Evolutionary conservation across 805 yeast species (phyloP).

Genomic region (Yarrowia phangngaensis): DNA sequence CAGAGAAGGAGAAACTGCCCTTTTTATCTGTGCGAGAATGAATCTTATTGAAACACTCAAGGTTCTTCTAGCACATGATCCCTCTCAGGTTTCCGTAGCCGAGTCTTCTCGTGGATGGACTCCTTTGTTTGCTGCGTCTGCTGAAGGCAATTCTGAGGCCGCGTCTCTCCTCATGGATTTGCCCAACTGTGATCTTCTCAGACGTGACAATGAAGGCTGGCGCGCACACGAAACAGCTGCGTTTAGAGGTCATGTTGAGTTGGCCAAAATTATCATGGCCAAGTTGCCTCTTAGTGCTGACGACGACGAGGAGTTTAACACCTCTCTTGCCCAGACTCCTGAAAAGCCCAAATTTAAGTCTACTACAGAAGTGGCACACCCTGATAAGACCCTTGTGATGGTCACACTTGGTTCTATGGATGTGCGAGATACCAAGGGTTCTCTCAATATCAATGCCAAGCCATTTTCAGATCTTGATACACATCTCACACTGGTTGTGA

Average conservation of each 20-base stretch:
- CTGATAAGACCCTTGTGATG: constrained; percentile 58
- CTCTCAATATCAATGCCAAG: constrained; percentile 72
- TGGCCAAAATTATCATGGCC: constrained; percentile 54
- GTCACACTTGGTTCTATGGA: constrained; percentile 87
- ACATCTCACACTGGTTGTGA: constrained; percentile 70
- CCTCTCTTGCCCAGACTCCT: constrained; percentile 4
- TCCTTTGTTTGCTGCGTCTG: constrained; percentile 83
- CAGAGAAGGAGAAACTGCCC: constrained; percentile 68
- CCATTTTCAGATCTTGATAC: constrained; percentile 80
- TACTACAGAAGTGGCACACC: constrained; percentile 70
- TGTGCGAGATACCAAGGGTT: constrained; percentile 59
- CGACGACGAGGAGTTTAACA: constrained; percentile 2
- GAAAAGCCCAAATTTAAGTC: constrained; percentile 9
- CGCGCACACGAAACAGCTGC: constrained; percentile 96
- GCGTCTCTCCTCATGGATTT: constrained; percentile 54
- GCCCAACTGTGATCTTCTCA: constrained; percentile 47
- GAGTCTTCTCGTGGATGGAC: constrained; percentile 90
- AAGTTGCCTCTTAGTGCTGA: constrained; percentile 27
- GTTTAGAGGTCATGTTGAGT: constrained; percentile 74
- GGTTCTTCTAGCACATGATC: constrained; percentile 51
- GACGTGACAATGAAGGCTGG: constrained; percentile 86
- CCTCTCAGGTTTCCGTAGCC: constrained; percentile 71
- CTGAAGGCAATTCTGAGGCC: constrained; percentile 67
- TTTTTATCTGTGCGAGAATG: constrained; percentile 74
- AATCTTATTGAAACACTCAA: constrained; percentile 53